Evolutionary conservation across 306 rosid species (phyloP).

Genomic region (Adenanthera pavonina): DNA sequence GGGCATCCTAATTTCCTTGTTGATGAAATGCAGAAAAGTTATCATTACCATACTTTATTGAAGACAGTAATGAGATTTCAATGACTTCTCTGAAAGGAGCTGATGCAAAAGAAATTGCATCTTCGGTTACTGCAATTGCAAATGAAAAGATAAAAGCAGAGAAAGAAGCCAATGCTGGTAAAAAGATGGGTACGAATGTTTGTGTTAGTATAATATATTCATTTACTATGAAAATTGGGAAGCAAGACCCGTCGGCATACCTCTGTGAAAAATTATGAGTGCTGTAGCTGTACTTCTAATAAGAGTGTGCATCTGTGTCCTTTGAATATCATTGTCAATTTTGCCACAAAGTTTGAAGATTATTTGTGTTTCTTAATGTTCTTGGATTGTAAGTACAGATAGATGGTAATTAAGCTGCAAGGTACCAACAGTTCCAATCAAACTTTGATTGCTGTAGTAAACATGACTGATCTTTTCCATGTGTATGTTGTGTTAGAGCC

Average conservation of each 20-base stretch:
- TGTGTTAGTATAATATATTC: background rate
- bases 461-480: background rate
- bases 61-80: slow-evolving; percentile 91
- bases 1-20: slow-evolving; percentile 32
- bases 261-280: slow-evolving; percentile 40
- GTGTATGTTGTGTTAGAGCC: too few species aligned
- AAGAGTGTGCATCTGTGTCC: slow-evolving; percentile 42
- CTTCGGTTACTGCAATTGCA: slow-evolving; percentile 89
- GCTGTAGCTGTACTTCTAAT: slow-evolving; percentile 43
- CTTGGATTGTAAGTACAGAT: slow-evolving; percentile 36
- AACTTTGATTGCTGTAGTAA: background rate
- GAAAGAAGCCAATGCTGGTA: slow-evolving; percentile 94
- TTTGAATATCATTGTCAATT: slow-evolving; percentile 44
- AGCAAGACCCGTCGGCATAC: slow-evolving; percentile 55
- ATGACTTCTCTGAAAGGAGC: slow-evolving; percentile 85
- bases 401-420: background rate
- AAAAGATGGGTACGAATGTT: slow-evolving; percentile 69
- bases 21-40: slow-evolving; percentile 80
- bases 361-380: slow-evolving; percentile 22
- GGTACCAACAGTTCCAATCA: too few species aligned
- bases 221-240: slow-evolving; percentile 32
- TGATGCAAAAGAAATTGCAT: slow-evolving; percentile 96
- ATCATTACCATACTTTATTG: slow-evolving; percentile 72
- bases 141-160: slow-evolving; percentile 94
- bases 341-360: slow-evolving; percentile 44